Evolutionary conservation across 768 basidiomycete genomes (phyloP), one percentile per base, ranked within the genome.

Genomic region (Pleurotus pulmonarius): DNA sequence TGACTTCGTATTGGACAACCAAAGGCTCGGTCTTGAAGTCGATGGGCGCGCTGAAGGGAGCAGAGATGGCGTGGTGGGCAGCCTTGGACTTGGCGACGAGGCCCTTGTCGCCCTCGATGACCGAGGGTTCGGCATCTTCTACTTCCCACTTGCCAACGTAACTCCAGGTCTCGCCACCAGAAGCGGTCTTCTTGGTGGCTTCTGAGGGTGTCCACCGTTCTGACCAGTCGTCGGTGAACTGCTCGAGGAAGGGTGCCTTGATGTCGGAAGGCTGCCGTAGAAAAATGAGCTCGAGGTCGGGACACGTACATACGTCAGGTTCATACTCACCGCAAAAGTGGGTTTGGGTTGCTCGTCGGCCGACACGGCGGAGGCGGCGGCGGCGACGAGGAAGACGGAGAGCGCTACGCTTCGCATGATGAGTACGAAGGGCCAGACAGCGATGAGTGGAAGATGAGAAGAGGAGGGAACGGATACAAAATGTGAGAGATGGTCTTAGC

Each of bases 121-220:
- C 83, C 43, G 87, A 82, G 59, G 78, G 76, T 39, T 86, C 73
- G 53, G 95, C 86, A 46, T 94, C 92, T 74, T 98, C 95, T 65
- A 98, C 93, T 63, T 86, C 81, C 97, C 97, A 99, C 69, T 93
- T 84, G 67, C 97, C 97, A 68, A 98, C 94, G 71, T 98, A 97
- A 67, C 89, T 92, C 79, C 94, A 97, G 39, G 87, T 98, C 80
- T 99, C 97, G 61, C 90, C 87, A 60, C 94, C 92, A 56, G 92
- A 92, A 49, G 93, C 88, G 12, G 94, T 96, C 84, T 96, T 94
- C 83, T 98, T 98, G 63, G 94, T 98, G 6, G 97, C 97, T 69
- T 94, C 88, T 4, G 95, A 98, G 38, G 95, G 87, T 49, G 92
- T 94, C 96, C 97, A 99, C 56, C 95, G 90, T 60, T 88, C 80